phyloP scores from a whole-genome alignment of 192 early-diverging fungal genomes.

The Coemansia sp. region DNA sequence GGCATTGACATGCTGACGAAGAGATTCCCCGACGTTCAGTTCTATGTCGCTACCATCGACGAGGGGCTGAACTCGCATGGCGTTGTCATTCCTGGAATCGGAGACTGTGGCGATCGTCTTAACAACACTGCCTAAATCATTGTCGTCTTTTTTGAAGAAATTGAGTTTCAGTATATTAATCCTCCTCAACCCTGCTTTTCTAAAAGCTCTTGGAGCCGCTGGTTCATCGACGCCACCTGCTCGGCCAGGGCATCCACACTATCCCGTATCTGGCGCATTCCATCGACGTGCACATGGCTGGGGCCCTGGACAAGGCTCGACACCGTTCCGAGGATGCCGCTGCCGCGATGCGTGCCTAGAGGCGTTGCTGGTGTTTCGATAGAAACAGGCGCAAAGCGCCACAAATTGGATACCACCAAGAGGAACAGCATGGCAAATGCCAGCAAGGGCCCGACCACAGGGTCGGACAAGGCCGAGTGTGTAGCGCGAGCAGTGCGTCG shows the following conservation, averaged over 20 bases:
- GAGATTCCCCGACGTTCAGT: constrained; percentile 58
- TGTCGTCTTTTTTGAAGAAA: background rate
- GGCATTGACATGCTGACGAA: constrained; percentile 51
- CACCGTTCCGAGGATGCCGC: no score
- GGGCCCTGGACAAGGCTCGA: constrained; percentile 2
- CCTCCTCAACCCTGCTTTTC: constrained; percentile 1
- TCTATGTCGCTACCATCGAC: constrained; percentile 61
- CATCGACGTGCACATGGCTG: constrained; percentile 6
- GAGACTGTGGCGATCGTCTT: constrained; percentile 70
- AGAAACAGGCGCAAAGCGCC: constrained; percentile 1
- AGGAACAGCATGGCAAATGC: constrained; percentile 14
- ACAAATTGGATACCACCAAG: constrained; percentile 19
- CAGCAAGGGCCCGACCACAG: constrained; percentile 11
- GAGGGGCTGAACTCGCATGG: constrained; percentile 58
- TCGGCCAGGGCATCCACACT: constrained; percentile 26
- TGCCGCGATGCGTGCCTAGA: no score
- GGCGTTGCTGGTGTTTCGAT: no score
- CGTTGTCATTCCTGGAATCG: constrained; percentile 62
- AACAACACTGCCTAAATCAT: constrained; percentile 48
- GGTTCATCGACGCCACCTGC: constrained; percentile 22
- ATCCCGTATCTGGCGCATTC: constrained; percentile 19
- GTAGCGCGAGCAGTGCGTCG: background rate
- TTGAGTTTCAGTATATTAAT: background rate
- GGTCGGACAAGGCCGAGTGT: background rate
- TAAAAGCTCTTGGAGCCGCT: constrained; percentile 22